Evolutionary conservation across 1,139 yeast species (phyloP).

Genomic region (Candida sp.): DNA sequence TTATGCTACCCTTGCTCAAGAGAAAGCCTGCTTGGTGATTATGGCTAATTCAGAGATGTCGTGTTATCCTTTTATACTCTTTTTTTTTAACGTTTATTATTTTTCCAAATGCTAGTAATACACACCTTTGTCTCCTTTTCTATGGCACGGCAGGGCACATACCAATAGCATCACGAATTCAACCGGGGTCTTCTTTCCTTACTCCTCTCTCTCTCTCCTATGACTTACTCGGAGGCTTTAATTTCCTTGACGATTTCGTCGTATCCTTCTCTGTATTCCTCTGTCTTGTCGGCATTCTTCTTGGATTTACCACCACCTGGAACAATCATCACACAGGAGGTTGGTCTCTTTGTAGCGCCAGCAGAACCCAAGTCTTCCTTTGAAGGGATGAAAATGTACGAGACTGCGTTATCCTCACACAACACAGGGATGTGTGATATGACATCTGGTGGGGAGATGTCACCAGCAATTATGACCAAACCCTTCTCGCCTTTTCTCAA

Average conservation of each 20-base stretch:
- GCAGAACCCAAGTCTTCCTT: constrained; percentile 99
- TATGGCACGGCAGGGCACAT: no score
- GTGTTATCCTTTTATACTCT: no score
- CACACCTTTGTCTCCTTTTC: not conserved
- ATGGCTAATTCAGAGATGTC: no score
- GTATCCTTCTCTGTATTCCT: constrained; percentile 89
- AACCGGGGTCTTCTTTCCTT: not conserved
- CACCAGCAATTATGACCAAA: constrained; percentile 95
- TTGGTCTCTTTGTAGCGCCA: constrained; percentile 99
- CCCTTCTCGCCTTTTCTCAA: constrained; percentile 99
- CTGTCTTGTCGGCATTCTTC: constrained; percentile 78
- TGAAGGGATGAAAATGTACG: constrained; percentile 92
- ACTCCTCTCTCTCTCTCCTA: not conserved
- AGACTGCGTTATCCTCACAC: constrained; percentile 93
- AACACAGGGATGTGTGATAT: constrained; percentile 97
- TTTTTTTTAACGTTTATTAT: no score
- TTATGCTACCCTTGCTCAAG: no score
- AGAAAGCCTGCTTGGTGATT: no score
- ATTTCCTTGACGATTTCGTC: constrained; percentile 97
- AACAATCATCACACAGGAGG: constrained; percentile 96
- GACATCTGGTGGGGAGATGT: constrained; percentile 96
- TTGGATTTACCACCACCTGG: constrained; percentile 94
- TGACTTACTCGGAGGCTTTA: constrained; percentile 33
- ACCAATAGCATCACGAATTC: not conserved
- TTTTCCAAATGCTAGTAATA: no score